Percentiles rank a stretch among this genome's conserved stretches.
Evolutionary conservation across 1,139 yeast genomes (phyloP).

Genomic region (Ogataea hybrid): DNA sequence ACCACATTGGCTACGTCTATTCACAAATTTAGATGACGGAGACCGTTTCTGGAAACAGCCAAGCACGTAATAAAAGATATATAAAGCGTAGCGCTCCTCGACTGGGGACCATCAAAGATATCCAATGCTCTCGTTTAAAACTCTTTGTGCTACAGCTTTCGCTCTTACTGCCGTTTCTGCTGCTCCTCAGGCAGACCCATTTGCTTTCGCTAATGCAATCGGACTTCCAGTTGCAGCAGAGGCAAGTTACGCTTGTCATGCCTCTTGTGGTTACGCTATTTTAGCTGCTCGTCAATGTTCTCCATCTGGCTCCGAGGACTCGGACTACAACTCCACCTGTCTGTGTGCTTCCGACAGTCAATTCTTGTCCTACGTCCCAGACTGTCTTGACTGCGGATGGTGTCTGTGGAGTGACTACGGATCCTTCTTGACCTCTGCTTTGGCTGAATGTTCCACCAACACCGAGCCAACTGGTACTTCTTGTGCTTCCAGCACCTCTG

Average conservation of each 20-base stretch:
- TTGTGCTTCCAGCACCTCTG: slow-evolving; percentile 18
- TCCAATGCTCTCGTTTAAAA: slow-evolving; percentile 13
- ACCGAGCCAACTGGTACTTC: slow-evolving; percentile 33
- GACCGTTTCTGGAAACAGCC: neutral
- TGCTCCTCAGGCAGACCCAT: slow-evolving; percentile 20
- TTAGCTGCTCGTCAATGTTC: slow-evolving; percentile 24
- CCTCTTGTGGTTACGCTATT: slow-evolving; percentile 28
- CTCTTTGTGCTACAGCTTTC: slow-evolving; percentile 14
- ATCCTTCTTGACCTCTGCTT: slow-evolving; percentile 25
- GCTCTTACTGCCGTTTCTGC: slow-evolving; percentile 19
- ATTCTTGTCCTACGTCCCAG: slow-evolving; percentile 24
- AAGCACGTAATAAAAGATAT: neutral
- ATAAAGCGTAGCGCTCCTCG: neutral
- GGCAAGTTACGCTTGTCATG: slow-evolving; percentile 26
- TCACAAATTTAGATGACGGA: neutral
- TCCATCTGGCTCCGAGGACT: slow-evolving; percentile 17
- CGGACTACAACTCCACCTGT: slow-evolving; percentile 28
- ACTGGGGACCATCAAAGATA: slow-evolving; percentile 2
- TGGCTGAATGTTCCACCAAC: slow-evolving; percentile 27
- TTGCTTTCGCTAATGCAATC: slow-evolving; percentile 20
- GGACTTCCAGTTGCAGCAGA: slow-evolving; percentile 20
- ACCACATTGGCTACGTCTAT: neutral
- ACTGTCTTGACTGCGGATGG: slow-evolving; percentile 34
- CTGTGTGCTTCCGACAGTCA: slow-evolving; percentile 25
- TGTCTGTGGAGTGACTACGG: slow-evolving; percentile 33